Evolutionary conservation across 2,329 filamentous ascomycete species (phyloP).

Genomic region (Diplodia seriata): DNA sequence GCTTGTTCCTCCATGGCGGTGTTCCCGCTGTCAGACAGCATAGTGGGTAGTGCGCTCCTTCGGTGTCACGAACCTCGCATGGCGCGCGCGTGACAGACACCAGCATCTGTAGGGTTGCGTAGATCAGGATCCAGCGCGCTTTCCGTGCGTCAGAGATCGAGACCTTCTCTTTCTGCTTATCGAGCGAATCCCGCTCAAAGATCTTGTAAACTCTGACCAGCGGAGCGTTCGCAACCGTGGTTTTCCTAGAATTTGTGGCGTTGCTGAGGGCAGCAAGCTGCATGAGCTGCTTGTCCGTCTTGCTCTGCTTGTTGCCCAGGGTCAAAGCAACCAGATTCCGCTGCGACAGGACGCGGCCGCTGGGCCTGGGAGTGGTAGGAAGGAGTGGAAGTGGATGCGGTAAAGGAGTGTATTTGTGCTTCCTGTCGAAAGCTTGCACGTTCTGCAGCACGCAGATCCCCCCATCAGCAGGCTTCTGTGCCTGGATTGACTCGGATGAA

Average conservation of each 20-base stretch:
- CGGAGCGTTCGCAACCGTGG: constrained; percentile 48
- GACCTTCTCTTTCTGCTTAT: constrained; percentile 60
- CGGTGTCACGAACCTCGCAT: constrained; percentile 64
- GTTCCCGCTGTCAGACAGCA: constrained; percentile 55
- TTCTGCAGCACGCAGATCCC: constrained; percentile 75
- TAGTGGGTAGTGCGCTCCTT: constrained; percentile 65
- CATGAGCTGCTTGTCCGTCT: constrained; percentile 51
- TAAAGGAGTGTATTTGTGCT: constrained; percentile 66
- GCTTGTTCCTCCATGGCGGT: constrained; percentile 46
- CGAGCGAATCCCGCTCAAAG: constrained; percentile 69
- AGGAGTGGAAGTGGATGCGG: constrained; percentile 71
- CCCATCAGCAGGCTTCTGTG: constrained; percentile 64
- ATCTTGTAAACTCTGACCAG: constrained; percentile 72
- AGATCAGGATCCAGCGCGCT: constrained; percentile 79
- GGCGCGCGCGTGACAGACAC: constrained; percentile 68
- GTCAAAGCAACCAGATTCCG: constrained; percentile 46
- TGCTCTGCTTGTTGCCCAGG: constrained; percentile 45
- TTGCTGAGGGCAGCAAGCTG: constrained; percentile 44
- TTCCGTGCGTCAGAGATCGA: constrained; percentile 73
- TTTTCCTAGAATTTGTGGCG: constrained; percentile 56
- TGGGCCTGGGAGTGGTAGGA: constrained; percentile 54
- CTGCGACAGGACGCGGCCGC: constrained; percentile 42
- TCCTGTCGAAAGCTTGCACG: constrained; percentile 69
- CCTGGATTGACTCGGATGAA: constrained; percentile 58
- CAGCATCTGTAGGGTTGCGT: constrained; percentile 75